These are phyloP conservation scores for Gracilaria gracilis DNA, from an alignment of 23 red algal genomes.

Conservation along the genomic window DNA sequence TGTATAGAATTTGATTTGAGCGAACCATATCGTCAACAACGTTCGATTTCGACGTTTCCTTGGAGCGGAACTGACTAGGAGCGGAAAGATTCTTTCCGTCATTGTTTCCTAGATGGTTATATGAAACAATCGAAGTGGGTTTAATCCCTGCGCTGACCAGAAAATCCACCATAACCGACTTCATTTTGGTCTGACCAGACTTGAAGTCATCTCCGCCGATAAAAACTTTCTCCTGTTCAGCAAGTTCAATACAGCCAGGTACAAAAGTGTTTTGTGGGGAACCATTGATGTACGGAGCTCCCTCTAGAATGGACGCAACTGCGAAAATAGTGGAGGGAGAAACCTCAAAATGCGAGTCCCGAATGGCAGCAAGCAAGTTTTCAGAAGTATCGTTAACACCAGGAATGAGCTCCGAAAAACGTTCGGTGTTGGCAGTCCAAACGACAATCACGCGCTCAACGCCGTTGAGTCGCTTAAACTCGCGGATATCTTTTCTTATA, in stretches of 20 bases:
- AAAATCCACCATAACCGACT: constrained; percentile 95
- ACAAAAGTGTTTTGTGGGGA: constrained; percentile 99
- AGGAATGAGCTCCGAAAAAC: constrained; percentile 80
- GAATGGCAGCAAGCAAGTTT: constrained; percentile 85
- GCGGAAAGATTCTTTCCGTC: constrained; percentile 98
- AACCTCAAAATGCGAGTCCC: constrained; percentile 77
- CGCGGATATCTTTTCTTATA: constrained; percentile 86
- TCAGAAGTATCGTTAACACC: constrained; percentile 96
- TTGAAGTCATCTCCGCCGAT: constrained; percentile 99
- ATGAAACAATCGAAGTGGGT: constrained; percentile 90
- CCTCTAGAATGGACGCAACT: constrained; percentile 94
- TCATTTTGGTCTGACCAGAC: constrained; percentile 99
- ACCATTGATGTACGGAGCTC: constrained; percentile 96
- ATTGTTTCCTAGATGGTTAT: constrained; percentile 99
- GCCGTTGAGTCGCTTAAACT: constrained; percentile 81
- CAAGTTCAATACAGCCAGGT: constrained; percentile 91
- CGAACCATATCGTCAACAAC: constrained; percentile 99
- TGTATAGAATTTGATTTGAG: constrained; percentile 91
- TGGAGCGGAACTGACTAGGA: constrained; percentile 92
- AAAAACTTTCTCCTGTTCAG: constrained; percentile 83
- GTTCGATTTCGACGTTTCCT: constrained; percentile 95
- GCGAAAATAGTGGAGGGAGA: constrained; percentile 97
- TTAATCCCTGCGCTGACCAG: constrained; percentile 94
- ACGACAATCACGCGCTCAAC: constrained; percentile 95
- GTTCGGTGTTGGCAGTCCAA: constrained; percentile 99